Conservation (phyloP, 495 filamentous ascomycete species). For the Neurospora sp. region DNA sequence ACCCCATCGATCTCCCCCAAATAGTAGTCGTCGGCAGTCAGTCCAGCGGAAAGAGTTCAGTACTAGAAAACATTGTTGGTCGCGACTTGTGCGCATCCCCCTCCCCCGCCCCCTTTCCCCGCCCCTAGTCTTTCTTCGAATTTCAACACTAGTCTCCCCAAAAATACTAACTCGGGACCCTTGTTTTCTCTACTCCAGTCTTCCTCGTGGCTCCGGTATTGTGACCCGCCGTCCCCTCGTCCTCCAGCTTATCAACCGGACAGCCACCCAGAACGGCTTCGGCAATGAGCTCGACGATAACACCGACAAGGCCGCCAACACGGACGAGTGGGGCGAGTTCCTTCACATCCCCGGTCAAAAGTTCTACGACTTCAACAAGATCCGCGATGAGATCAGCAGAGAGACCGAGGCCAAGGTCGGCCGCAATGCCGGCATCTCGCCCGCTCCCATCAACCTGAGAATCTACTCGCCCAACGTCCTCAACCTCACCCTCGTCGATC, state of each 20-base stretch:
- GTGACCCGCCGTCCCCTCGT: constrained; percentile 94
- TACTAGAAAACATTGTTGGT: constrained; percentile 97
- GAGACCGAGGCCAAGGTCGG: constrained; percentile 97
- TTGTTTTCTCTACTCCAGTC: constrained; percentile 39
- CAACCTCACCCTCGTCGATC: constrained; percentile 92
- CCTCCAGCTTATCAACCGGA: constrained; percentile 92
- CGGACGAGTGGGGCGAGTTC: constrained; percentile 98
- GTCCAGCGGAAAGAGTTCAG: constrained; percentile 99
- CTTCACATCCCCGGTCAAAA: constrained; percentile 97
- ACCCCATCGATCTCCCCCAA: constrained; percentile 98
- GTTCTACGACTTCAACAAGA: constrained; percentile 98
- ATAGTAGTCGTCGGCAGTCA: constrained; percentile 98
- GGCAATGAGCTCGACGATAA: constrained; percentile 55
- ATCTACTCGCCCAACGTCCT: constrained; percentile 98
- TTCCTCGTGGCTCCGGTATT: constrained; percentile 96
- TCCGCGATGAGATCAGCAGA: constrained; percentile 92
- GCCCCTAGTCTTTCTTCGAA: constrained; percentile 1
- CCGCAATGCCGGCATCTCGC: constrained; percentile 91
- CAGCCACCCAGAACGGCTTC: constrained; percentile 61
- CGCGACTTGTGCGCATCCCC: constrained; percentile 77
- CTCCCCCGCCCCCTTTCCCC: constrained; percentile 3
- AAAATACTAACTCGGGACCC: constrained; percentile 4
- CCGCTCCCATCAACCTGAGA: constrained; percentile 89
- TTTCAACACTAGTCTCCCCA: background rate
- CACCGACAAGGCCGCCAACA: constrained; percentile 73